Percentiles rank a stretch among this genome's conserved stretches.
Conservation (phyloP, 139 green algal species). For the Coccomyxa sp. region DNA sequence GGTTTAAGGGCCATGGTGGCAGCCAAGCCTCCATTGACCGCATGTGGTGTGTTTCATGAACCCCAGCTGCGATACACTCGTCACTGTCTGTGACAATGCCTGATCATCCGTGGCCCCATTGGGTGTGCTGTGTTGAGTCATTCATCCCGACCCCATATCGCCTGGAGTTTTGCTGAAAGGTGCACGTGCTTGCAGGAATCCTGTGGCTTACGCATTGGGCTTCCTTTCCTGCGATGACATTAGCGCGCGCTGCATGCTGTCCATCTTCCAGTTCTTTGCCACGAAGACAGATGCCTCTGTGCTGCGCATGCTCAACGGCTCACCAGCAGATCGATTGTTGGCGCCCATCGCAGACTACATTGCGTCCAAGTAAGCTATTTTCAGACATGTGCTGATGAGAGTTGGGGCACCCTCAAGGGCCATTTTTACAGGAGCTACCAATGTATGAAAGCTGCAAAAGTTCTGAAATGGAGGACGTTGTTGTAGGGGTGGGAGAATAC, state of each 20-base stretch:
- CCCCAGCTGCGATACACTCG: not conserved
- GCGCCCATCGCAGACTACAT: conserved; percentile 92
- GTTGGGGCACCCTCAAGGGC: not conserved
- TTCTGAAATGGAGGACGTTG: too few relatives aligned
- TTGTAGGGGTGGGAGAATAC: not conserved
- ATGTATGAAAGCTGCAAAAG: not conserved
- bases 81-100: too few relatives aligned
- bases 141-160: too few relatives aligned
- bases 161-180: not conserved
- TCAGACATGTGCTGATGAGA: conserved; percentile 37
- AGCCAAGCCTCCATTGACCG: conserved; percentile 76
- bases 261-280: conserved; percentile 97
- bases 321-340: conserved; percentile 79
- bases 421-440: not conserved
- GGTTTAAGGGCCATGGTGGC: conserved; percentile 87
- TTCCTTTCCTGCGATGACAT: conserved; percentile 98
- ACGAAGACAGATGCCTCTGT: conserved; percentile 95
- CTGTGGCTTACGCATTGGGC: conserved; percentile 88
- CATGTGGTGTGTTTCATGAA: conserved; percentile 71
- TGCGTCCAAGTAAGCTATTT: conserved; percentile 70
- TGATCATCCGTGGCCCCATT: too few relatives aligned
- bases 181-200: conserved; percentile 1
- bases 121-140: too few relatives aligned
- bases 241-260: conserved; percentile 94
- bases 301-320: conserved; percentile 94